phyloP scores from a whole-genome alignment of 495 filamentous ascomycete genomes.

The Xylaria flabelliformis region DNA sequence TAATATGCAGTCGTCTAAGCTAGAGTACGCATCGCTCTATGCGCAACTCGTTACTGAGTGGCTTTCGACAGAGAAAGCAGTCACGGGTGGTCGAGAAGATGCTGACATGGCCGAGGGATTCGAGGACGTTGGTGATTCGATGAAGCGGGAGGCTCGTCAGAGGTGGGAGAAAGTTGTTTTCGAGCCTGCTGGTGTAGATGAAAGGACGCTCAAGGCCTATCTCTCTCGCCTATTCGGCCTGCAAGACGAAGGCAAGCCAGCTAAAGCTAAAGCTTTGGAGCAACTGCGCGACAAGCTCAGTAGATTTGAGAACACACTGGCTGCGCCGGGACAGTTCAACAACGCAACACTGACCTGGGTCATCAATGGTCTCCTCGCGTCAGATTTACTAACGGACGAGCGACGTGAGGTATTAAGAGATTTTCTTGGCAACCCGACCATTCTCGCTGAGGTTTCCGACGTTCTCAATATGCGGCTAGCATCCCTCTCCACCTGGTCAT shows the following conservation, averaged over 20 bases:
- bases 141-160: conserved; percentile 54
- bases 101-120: conserved; percentile 46
- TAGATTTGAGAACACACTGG: conserved; percentile 52
- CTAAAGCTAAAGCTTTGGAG: conserved; percentile 48
- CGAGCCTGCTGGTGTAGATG: conserved; percentile 53
- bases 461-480: conserved; percentile 73
- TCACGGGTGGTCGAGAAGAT: conserved; percentile 23
- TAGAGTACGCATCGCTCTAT: conserved; percentile 67
- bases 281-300: conserved; percentile 51
- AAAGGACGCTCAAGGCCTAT: conserved; percentile 54
- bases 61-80: conserved; percentile 47
- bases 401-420: conserved; percentile 65
- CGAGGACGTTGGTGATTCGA: conserved; percentile 51
- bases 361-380: conserved; percentile 59
- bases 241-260: conserved; percentile 40
- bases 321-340: conserved; percentile 49
- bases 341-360: conserved; percentile 54
- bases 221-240: conserved; percentile 59
- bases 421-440: conserved; percentile 61
- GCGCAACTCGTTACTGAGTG: conserved; percentile 69
- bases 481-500: conserved; percentile 65
- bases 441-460: conserved; percentile 66
- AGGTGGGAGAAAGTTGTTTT: conserved; percentile 68
- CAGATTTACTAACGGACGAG: conserved; percentile 65
- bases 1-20: conserved; percentile 58